Percentiles rank a stretch among this genome's conserved stretches.
phyloP scores from a whole-genome alignment of 1,284 basidiomycete genomes.

The Golubevia pallescens region DNA sequence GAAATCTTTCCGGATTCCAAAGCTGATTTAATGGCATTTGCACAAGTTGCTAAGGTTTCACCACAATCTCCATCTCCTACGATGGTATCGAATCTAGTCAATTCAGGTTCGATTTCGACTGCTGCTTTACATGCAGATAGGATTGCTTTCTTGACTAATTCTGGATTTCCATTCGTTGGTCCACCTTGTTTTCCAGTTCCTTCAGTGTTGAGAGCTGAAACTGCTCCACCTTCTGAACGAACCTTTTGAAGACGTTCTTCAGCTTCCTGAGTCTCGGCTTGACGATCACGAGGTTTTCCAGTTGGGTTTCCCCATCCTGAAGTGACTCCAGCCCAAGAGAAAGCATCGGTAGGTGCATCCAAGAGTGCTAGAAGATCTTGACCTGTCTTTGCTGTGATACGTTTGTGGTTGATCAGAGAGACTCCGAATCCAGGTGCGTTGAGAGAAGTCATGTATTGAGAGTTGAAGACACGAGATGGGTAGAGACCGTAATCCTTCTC shows the following conservation, averaged over 20 bases:
- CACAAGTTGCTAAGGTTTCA: conserved; percentile 52
- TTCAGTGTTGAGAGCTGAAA: conserved; percentile 39
- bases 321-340: conserved; percentile 66
- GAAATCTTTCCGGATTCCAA: conserved; percentile 44
- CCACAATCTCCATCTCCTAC: conserved; percentile 64
- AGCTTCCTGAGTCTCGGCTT: conserved; percentile 50
- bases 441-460: conserved; percentile 67
- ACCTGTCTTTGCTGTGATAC: conserved; percentile 60
- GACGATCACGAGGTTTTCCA: conserved; percentile 48
- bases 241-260: conserved; percentile 33
- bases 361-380: conserved; percentile 65
- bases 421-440: conserved; percentile 68
- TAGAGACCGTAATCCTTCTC: conserved; percentile 44
- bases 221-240: conserved; percentile 46
- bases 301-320: conserved; percentile 41
- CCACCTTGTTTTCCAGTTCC: conserved; percentile 29
- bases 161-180: conserved; percentile 41
- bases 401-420: conserved; percentile 66
- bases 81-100: conserved; percentile 67
- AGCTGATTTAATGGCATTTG: conserved; percentile 47
- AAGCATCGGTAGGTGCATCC: conserved; percentile 66
- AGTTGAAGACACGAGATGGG: conserved; percentile 66
- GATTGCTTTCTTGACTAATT: conserved; percentile 56
- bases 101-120: conserved; percentile 65
- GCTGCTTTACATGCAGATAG: conserved; percentile 63